Conservation (phyloP, 495 filamentous ascomycete genomes). For the Pseudevernia furfuracea region DNA sequence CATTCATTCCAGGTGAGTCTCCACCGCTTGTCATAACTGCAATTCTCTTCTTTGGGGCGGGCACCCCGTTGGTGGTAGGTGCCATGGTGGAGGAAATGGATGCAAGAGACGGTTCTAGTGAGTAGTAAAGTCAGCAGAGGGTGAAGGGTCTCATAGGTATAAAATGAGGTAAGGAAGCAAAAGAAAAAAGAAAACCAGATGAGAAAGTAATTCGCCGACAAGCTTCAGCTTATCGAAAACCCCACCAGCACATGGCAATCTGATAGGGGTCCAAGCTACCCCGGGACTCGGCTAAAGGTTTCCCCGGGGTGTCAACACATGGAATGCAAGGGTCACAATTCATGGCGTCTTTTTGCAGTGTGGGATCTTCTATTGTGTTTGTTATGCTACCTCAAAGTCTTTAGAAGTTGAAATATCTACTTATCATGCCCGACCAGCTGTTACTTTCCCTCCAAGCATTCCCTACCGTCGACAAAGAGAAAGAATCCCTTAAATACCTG, state of each 20-base stretch:
- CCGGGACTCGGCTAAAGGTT: not conserved
- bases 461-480: conserved; percentile 44
- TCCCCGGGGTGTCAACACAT: not conserved
- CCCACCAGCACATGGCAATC: not conserved
- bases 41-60: conserved; percentile 52
- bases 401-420: not conserved
- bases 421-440: conserved; percentile 8
- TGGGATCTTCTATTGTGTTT: too few species aligned
- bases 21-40: conserved; percentile 95
- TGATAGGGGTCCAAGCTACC: conserved; percentile 9
- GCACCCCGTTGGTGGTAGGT: conserved; percentile 11
- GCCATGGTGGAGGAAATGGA: conserved; percentile 13
- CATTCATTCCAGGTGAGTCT: conserved; percentile 98
- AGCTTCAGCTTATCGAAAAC: not conserved
- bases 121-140: not conserved
- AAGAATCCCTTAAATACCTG: conserved; percentile 58
- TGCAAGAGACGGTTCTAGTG: not conserved
- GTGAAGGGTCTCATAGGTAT: not conserved
- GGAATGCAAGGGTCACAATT: not conserved
- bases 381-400: not conserved
- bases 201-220: not conserved
- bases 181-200: not conserved
- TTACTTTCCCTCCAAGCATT: conserved; percentile 56
- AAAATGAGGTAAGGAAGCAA: not conserved
- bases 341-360: not conserved